Conservation (phyloP, 2,329 filamentous ascomycete species). For the Ascomycota sp. region DNA sequence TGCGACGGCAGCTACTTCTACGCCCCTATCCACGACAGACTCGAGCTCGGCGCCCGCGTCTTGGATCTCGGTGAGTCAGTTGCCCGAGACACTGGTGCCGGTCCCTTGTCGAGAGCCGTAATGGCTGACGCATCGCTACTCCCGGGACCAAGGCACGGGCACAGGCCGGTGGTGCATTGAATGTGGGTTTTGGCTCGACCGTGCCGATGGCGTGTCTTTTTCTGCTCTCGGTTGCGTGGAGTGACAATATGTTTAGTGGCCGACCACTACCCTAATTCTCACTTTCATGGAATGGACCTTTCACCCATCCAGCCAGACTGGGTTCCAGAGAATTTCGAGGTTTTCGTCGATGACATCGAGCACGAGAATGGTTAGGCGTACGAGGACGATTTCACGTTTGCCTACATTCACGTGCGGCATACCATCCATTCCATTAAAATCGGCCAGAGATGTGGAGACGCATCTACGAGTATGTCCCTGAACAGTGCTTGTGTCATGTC, state of each 20-base stretch:
- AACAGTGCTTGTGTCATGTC: too few species aligned
- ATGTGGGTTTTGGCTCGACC: constrained; percentile 17
- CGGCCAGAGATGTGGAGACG: constrained; percentile 19
- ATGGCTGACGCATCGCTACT: too few species aligned
- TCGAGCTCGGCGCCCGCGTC: constrained; percentile 20
- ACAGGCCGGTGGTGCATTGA: constrained; percentile 31
- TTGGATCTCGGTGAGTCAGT: constrained; percentile 26
- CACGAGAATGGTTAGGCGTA: constrained; percentile 28
- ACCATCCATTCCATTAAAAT: constrained; percentile 23
- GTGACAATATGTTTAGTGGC: constrained; percentile 21
- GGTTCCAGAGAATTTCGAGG: constrained; percentile 29
- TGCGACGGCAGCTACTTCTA: constrained; percentile 21
- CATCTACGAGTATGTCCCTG: constrained; percentile 21
- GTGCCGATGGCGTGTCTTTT: too few species aligned
- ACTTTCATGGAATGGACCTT: constrained; percentile 27
- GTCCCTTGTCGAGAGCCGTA: too few species aligned
- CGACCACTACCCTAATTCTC: constrained; percentile 21
- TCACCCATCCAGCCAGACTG: constrained; percentile 31
- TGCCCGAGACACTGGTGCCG: too few species aligned
- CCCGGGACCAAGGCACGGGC: constrained; percentile 24
- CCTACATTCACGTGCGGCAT: constrained; percentile 28
- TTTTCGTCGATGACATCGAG: constrained; percentile 31
- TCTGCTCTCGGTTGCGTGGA: too few species aligned
- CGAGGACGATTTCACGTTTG: constrained; percentile 21
- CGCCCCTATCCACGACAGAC: constrained; percentile 18